Evolutionary conservation across 306 rosid species (phyloP), one percentile per base, ranked within the genome.

Genomic region (Fragaria ananassa): DNA sequence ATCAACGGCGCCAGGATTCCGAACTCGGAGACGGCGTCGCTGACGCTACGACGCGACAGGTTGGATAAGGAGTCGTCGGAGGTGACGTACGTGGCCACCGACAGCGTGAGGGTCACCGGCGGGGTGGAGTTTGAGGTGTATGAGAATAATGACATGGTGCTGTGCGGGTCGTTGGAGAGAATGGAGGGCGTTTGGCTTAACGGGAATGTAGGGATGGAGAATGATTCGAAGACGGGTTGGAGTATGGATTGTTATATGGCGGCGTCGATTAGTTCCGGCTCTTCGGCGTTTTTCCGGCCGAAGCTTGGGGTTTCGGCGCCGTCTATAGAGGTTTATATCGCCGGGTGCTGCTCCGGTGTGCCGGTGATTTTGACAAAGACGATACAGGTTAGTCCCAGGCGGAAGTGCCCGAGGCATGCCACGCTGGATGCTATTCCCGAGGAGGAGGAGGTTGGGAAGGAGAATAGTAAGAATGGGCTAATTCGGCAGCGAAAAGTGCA

Each of bases 51-150:
- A 1, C 88, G 93, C 0, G 89, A 89, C 78, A 90, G 96, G 23
- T 77, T 93, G 37, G 88, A 91, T 19, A 87, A 77, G 81, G 90
- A 88, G 37, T 79, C 91, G 8, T 88, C 93, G 8, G 98, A 89
- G 91, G 93, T 93, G 1, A 93, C 97, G 1, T 93, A 93, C 34
- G 96, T 93, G n/a, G 89, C 91, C 80, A 93, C 98, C n/a, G 95
- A 91, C 58, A 88, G 80, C 82, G 80, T 93, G 42, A 83, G 91
- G 53, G 81, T 91, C 45, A 84, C 90, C 14, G 95, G 95, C 5
- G 82, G 85, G 5, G 85, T 88, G 0, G 97, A 93, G 13, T 91
- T 93, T 66, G 98, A 93, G 90, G 97, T 93, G 14, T 84, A 85
- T 42, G 95, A 91, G 83, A 89, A 91, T 34, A 88, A 91, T 51